phyloP scores from a whole-genome alignment of 352 stramenopile species.

The Phytophthora tubulina region DNA sequence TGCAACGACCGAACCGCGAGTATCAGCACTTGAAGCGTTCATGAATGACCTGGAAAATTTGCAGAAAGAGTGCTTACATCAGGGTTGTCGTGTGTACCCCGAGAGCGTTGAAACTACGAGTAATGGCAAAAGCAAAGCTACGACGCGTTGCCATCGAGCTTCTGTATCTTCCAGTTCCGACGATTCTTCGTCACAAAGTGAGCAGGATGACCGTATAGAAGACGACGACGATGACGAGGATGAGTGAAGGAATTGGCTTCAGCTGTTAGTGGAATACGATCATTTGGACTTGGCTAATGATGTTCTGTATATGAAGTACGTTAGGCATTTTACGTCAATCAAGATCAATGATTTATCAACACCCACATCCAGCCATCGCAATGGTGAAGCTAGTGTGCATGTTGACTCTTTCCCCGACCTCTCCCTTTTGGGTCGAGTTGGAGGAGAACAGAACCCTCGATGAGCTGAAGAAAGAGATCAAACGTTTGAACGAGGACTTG shows the following conservation, averaged over 20 bases:
- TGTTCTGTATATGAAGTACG: no score
- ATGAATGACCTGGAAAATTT: slow-evolving; percentile 44
- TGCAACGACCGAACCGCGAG: neutral
- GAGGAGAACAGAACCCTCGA: no score
- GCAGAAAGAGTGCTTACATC: slow-evolving; percentile 45
- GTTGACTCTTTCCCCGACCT: no score
- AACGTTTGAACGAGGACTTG: no score
- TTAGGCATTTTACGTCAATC: no score
- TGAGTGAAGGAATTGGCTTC: slow-evolving; percentile 27
- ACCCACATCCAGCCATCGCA: no score
- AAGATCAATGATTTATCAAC: no score
- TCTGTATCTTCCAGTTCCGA: slow-evolving; percentile 49
- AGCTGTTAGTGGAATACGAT: no score
- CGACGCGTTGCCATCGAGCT: slow-evolving; percentile 17
- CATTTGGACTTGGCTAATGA: no score
- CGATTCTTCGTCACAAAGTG: slow-evolving; percentile 49
- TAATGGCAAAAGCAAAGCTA: slow-evolving; percentile 31
- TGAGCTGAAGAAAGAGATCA: no score
- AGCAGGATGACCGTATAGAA: slow-evolving; percentile 41
- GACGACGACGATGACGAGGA: slow-evolving; percentile 47
- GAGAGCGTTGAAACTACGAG: slow-evolving; percentile 29
- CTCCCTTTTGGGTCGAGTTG: no score
- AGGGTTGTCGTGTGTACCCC: slow-evolving; percentile 53
- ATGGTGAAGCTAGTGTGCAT: no score
- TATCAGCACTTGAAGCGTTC: slow-evolving; percentile 52